Base-by-base conservation (phyloP, 2,329 filamentous ascomycete genomes). In the Stylonectria norvegica region DNA sequence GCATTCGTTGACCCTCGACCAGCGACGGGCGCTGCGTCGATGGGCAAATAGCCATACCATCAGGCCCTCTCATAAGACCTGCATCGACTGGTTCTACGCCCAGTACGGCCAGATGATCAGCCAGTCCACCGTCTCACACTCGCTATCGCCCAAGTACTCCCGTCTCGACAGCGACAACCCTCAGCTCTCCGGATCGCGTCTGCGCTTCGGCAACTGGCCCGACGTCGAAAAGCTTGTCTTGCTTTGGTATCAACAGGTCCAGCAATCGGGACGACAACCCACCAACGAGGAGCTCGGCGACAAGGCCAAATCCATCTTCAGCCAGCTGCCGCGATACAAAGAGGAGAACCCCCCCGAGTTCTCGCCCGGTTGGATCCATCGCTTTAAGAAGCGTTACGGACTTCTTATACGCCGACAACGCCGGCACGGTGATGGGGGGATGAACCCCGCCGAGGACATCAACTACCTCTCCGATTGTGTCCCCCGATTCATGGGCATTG, bases 181-280 rank as follows among this genome's bases (percentile, higher is more conserved):
- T 12, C 76, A 80, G 58, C 71, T 81, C 45, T 79, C 75, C n/a
- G 78, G 78, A 30, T 80, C 76, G 41, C 75, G 78, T 30, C 66
- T 81, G 47, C 76, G 78, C 48, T 80, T 80, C 43, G 78, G 78
- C 48, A 81, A 81, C 57, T 81, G 78, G 78, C 78, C 78, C 45
- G 78, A 81, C 48, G 78, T 81, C 39, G 74, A 78, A 63, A 76
- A 76, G 64, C 68, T 78, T 7, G 74, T 77, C 15, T 62, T 78
- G 43, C 63, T 74, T 5, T 78, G 74, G 74, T 75, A 76, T 55
- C 71, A 76, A 52, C 69, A 74, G 48, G 69, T 72, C 38, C 67
- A 71, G 34, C 65, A 66, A 19, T 69, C 67, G 3, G 77, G 78
- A 38, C 75, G 76, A 38, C 74, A 78, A 49, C 78, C 78, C 1